These are phyloP conservation scores for Croton laevigatus DNA, from an alignment of 441 rosid genomes.

Conservation along the genomic window DNA sequence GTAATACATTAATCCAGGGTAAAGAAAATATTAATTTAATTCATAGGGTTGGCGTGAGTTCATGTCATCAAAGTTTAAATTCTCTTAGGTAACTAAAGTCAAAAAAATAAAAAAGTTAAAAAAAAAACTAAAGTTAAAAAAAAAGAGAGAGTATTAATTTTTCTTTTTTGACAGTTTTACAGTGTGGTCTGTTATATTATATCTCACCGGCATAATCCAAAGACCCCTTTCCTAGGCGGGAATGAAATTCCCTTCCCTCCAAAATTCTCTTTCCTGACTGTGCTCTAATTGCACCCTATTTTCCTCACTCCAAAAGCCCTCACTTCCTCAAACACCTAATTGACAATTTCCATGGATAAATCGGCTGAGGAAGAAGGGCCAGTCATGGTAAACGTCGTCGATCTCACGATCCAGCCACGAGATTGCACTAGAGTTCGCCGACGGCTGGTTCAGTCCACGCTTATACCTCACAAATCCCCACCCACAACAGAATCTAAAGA, in stretches of 20 bases:
- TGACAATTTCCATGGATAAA: conserved; percentile 29
- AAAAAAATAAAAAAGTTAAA: too few species aligned
- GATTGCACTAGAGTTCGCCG: conserved; percentile 47
- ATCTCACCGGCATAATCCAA: background rate
- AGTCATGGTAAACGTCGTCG: conserved; percentile 5
- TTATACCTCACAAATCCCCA: conserved; percentile 49
- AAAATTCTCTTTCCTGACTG: background rate
- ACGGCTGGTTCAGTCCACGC: conserved; percentile 70
- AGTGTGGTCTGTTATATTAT: too few species aligned
- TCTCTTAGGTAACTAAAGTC: too few species aligned
- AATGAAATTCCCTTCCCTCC: conserved; percentile 45
- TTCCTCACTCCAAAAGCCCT: background rate
- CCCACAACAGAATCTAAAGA: conserved; percentile 32
- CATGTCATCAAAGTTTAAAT: too few species aligned
- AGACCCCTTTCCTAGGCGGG: conserved; percentile 31
- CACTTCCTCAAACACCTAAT: conserved; percentile 12
- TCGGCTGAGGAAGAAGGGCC: conserved; percentile 21
- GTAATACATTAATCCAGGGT: too few species aligned
- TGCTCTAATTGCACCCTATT: background rate
- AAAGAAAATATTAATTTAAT: too few species aligned
- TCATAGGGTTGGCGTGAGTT: too few species aligned
- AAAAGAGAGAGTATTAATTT: too few species aligned
- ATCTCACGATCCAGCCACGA: conserved; percentile 19
- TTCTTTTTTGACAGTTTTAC: too few species aligned
- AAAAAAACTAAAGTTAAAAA: too few species aligned